Percentiles rank a stretch among this genome's conserved stretches.
phyloP scores from a whole-genome alignment of 2,329 filamentous ascomycete species.

The Alternaria consortialis region DNA sequence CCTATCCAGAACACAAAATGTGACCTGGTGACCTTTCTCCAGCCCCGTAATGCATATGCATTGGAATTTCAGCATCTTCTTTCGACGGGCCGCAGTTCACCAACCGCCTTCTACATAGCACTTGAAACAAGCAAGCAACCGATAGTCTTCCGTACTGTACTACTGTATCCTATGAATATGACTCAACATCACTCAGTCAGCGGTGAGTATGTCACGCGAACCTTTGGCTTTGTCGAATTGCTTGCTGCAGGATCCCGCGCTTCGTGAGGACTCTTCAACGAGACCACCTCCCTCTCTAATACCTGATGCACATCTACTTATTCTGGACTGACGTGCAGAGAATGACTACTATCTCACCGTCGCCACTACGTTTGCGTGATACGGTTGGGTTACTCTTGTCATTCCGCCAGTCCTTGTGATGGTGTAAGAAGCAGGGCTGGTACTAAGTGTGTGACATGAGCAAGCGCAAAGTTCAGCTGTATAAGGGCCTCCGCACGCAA shows the following conservation, averaged over 20 bases:
- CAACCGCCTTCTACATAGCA: not conserved
- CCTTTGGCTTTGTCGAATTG: slow-evolving; percentile 3
- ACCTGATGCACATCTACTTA: slow-evolving; percentile 4
- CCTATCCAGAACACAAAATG: too few relatives aligned
- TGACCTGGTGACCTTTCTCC: too few relatives aligned
- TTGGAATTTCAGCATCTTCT: not conserved
- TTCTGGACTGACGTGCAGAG: slow-evolving; percentile 11
- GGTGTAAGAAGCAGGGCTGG: slow-evolving; percentile 12
- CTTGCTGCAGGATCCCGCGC: slow-evolving; percentile 15
- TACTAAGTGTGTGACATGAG: slow-evolving; percentile 1
- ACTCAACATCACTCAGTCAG: not conserved
- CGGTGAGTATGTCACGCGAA: slow-evolving; percentile 4
- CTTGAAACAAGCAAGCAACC: slow-evolving; percentile 1
- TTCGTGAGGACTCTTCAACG: slow-evolving; percentile 2
- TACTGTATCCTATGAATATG: not conserved
- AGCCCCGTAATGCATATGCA: not conserved
- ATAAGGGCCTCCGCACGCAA: slow-evolving; percentile 4
- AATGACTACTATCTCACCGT: slow-evolving; percentile 11
- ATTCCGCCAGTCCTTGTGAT: not conserved
- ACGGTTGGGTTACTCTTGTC: not conserved
- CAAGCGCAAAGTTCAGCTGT: not conserved
- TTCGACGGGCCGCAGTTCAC: not conserved
- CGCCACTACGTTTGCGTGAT: slow-evolving; percentile 24
- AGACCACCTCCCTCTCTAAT: not conserved
- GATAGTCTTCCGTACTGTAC: not conserved